Conservation (phyloP, 2,329 filamentous ascomycete genomes). For the Diaporthe longicolla region DNA sequence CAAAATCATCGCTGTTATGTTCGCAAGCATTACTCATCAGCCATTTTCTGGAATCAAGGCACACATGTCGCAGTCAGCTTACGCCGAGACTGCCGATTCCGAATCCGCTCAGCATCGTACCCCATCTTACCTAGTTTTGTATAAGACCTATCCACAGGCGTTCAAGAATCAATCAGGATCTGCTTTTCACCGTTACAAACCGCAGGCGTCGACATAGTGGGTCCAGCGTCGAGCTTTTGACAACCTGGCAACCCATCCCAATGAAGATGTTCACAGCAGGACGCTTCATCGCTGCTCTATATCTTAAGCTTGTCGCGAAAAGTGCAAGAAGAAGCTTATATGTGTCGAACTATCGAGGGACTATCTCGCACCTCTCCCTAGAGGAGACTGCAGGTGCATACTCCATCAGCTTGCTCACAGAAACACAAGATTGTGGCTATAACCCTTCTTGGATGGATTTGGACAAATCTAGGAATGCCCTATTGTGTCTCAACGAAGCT, state of each 20-base stretch:
- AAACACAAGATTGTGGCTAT: not conserved
- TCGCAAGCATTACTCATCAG: not conserved
- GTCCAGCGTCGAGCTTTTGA: too few species aligned
- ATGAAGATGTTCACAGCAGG: not conserved
- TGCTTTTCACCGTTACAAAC: too few species aligned
- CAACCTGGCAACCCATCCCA: not conserved
- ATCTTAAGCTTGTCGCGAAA: not conserved
- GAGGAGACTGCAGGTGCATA: not conserved
- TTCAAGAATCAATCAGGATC: too few species aligned
- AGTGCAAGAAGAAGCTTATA: not conserved
- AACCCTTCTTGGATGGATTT: slow-evolving; percentile 6
- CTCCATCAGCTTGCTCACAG: not conserved
- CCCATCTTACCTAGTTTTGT: not conserved
- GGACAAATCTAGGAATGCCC: not conserved
- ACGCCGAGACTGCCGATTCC: not conserved
- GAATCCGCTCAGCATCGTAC: not conserved
- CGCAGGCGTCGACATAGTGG: too few species aligned
- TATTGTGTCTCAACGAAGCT: slow-evolving; percentile 2
- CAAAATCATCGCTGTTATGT: not conserved
- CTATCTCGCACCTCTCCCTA: not conserved
- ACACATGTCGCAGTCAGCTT: not conserved
- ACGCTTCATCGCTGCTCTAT: not conserved
- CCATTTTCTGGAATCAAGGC: not conserved
- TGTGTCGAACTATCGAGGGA: not conserved
- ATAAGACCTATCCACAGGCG: not conserved